Evolutionary conservation across 768 basidiomycete species (phyloP).

Genomic region (Macrocybe gigantea): DNA sequence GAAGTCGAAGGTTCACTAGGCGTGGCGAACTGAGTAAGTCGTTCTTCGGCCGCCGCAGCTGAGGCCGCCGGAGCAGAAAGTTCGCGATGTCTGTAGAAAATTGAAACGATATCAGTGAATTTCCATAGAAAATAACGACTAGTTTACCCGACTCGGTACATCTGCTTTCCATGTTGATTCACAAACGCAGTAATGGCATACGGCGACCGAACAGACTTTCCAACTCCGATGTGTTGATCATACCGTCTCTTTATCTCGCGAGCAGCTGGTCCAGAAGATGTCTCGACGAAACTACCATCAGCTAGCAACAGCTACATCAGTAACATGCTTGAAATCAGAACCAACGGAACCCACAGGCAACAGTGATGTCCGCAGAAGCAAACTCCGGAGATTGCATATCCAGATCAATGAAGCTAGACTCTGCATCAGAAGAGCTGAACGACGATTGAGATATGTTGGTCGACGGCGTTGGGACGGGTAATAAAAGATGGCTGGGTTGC

Average conservation of each 20-base stretch:
- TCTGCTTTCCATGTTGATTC: constrained; percentile 73
- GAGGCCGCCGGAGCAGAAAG: constrained; percentile 54
- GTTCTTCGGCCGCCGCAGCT: constrained; percentile 44
- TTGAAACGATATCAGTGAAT: constrained; percentile 3
- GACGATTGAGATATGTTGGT: constrained; percentile 33
- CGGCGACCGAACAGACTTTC: constrained; percentile 63
- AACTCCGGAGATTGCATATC: constrained; percentile 44
- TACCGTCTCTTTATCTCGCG: constrained; percentile 72
- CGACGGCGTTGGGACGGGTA: constrained; percentile 35
- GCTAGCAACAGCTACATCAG: constrained; percentile 28
- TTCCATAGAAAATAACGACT: background rate
- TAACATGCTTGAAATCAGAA: constrained; percentile 2
- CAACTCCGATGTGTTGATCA: constrained; percentile 65
- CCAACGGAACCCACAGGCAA: constrained; percentile 44
- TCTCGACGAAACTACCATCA: constrained; percentile 77
- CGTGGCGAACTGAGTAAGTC: constrained; percentile 24
- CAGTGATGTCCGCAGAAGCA: constrained; percentile 48
- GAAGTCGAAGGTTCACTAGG: constrained; percentile 32
- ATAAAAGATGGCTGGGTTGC: constrained; percentile 19
- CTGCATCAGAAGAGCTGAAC: constrained; percentile 40
- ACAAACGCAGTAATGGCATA: constrained; percentile 79
- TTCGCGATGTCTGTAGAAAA: constrained; percentile 46
- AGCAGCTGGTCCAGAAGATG: constrained; percentile 69
- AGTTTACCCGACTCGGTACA: constrained; percentile 75
- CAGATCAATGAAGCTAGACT: constrained; percentile 25